phyloP scores from a whole-genome alignment of 345 rosid species.

The Citrus mangshanensis region DNA sequence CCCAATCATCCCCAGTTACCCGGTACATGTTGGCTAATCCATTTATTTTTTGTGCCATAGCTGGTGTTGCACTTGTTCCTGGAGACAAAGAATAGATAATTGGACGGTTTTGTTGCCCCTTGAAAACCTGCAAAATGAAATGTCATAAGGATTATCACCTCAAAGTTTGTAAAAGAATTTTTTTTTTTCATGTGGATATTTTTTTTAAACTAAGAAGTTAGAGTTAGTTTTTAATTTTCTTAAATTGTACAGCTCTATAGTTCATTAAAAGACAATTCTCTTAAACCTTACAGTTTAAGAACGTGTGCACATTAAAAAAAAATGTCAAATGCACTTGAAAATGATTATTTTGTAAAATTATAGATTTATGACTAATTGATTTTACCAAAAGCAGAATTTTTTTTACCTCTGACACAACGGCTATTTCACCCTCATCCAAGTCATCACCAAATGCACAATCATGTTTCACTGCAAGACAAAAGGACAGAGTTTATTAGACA shows the following conservation, averaged over 20 bases:
- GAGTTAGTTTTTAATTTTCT: accelerated
- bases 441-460: slow-evolving; percentile 87
- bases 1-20: slow-evolving; percentile 92
- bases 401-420: slow-evolving; percentile 61
- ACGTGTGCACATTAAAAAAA: too few relatives aligned
- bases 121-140: slow-evolving; percentile 52
- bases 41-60: slow-evolving; percentile 66
- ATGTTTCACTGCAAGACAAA: slow-evolving; percentile 58
- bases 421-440: slow-evolving; percentile 65
- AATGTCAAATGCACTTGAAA: accelerated
- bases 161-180: neutral
- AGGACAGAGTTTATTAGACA: neutral
- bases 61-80: slow-evolving; percentile 74
- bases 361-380: neutral
- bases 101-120: slow-evolving; percentile 57
- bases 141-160: neutral
- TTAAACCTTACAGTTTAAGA: accelerated
- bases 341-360: too few relatives aligned
- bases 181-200: accelerated
- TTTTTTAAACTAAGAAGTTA: accelerated
- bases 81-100: slow-evolving; percentile 83
- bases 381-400: neutral
- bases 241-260: accelerated
- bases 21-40: slow-evolving; percentile 75
- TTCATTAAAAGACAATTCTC: too few relatives aligned